Base-by-base conservation (phyloP, 495 filamentous ascomycete species). In the Daldinia childiae region DNA sequence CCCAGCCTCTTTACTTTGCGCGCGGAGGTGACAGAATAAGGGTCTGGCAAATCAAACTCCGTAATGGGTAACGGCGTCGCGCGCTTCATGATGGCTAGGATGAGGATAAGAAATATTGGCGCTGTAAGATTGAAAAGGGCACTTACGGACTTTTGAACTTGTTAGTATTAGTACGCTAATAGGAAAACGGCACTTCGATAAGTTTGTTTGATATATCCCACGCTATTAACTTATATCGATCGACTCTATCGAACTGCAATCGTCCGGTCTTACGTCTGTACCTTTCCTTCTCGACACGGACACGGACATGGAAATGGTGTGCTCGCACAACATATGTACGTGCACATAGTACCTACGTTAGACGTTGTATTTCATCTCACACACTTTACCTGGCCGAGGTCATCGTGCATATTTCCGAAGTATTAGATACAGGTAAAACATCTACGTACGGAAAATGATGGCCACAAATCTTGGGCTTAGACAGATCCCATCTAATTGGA, bases 281-380 rank as follows among this genome's bases (percentile, higher is more conserved):
- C 19, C 24, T n/a, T 57, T 57, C 30, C 54, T 30, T 30, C 29
- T 56, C 14, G 12, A 54, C 26, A 54, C 15, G 26, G 50, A 30
- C 3, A 27, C 26, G 26, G n/a, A n/a, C 21, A n/a, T 4, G 45
- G 59, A 38, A 62, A 73, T 68, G 64, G 57, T 73, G 70, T 68
- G 70, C 70, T 68, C 61, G 64, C 70, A 68, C 70, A 64, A 38
- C 62, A 62, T 66, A 64, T 66, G 57, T 57, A 62, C 59, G 54
- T 66, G 58, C 58, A 54, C 12, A 48, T 45, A 56, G 57, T 62
- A 62, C 62, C 56, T 65, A 62, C 32, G 58, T 57, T 26, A 26
- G 38, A 57, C 60, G 56, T 64, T 36, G 48, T 45, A 70, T 64
- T 62, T 30, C 36, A 36, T 55, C 17, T 21, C n/a, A 48, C 59